Evolutionary conservation across 805 yeast species (phyloP), one percentile per base, ranked within the genome.

Genomic region (Saturnispora gosingensis): DNA sequence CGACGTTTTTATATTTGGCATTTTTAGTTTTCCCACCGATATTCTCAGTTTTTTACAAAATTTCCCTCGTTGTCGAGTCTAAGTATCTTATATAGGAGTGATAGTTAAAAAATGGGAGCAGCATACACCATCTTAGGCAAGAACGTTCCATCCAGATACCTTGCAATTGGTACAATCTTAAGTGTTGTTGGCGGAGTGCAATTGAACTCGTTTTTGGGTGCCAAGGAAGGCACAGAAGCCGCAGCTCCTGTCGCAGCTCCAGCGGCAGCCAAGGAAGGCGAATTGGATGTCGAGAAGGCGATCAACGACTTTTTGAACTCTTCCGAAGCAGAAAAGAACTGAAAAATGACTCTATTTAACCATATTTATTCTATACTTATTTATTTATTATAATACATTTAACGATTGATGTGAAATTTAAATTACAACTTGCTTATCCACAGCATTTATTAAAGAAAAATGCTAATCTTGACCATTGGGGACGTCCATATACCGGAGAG

Each of bases 401-500:
- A 25, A 38, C 35, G 35, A 46, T 25, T 38, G 25, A 25, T 39
- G 32, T 30, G 47, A 45, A 24, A 36, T 30, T 30, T 9, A 30
- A 30, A 30, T 30, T 30, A 13, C 15, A 30, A 13, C 28, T 25
- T 30, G 34, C 34, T 30, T 30, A 30, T 30, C 34, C 34, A 30
- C 15, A 2, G 9, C 42, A 24, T 35, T 22, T 20, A 35, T 24
- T 42, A 16, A 11, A 13, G 8, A 11, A 25, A 24, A 16, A 85
- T 85, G 93, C 72, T 85, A 44, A 71, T 84, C 24, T 71, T 91
- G 43, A 95, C 95, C 2, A 80, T 91, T 56, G 96, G 97, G 9
- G 98, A 91, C 64, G 74, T 91, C 2, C 88, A 83, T 66, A 85
- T 91, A 32, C 99, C 99, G 1, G 89, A 88, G 52, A 72, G 97